Conservation (phyloP, 495 filamentous ascomycete genomes). For the Penicillium herquei region DNA sequence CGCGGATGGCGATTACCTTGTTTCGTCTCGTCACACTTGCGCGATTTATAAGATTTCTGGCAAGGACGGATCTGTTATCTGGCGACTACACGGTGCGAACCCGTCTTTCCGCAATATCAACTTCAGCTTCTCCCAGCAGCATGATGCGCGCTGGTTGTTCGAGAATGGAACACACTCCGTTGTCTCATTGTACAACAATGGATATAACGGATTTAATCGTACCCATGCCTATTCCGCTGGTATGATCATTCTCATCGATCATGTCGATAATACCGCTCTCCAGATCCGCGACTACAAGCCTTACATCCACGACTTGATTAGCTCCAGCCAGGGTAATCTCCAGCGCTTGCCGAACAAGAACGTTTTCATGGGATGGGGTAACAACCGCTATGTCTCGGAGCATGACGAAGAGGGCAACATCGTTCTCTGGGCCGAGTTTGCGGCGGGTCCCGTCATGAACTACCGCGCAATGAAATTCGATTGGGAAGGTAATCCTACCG, state of each 20-base stretch:
- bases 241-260: slow-evolving; percentile 58
- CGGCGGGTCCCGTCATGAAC: slow-evolving; percentile 39
- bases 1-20: slow-evolving; percentile 54
- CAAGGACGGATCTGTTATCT: slow-evolving; percentile 55
- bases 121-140: slow-evolving; percentile 61
- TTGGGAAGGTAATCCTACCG: slow-evolving; percentile 44
- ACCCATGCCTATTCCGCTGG: slow-evolving; percentile 52
- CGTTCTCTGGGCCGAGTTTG: slow-evolving; percentile 46
- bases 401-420: slow-evolving; percentile 54
- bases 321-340: slow-evolving; percentile 60
- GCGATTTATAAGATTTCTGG: slow-evolving; percentile 61
- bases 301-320: slow-evolving; percentile 42
- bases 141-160: slow-evolving; percentile 57
- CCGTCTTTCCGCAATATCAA: slow-evolving; percentile 48
- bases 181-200: slow-evolving; percentile 59
- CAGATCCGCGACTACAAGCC: slow-evolving; percentile 43
- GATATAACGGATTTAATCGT: slow-evolving; percentile 47
- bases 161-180: slow-evolving; percentile 51
- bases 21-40: slow-evolving; percentile 58
- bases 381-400: slow-evolving; percentile 56
- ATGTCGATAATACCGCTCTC: slow-evolving; percentile 48
- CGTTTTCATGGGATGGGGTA: slow-evolving; percentile 61
- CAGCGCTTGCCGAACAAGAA: slow-evolving; percentile 57
- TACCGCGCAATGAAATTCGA: slow-evolving; percentile 46
- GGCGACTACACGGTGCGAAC: slow-evolving; percentile 53